Evolutionary conservation across 768 basidiomycete genomes (phyloP), one percentile per base, ranked within the genome.

Genomic region (Albatrellus ellisii): DNA sequence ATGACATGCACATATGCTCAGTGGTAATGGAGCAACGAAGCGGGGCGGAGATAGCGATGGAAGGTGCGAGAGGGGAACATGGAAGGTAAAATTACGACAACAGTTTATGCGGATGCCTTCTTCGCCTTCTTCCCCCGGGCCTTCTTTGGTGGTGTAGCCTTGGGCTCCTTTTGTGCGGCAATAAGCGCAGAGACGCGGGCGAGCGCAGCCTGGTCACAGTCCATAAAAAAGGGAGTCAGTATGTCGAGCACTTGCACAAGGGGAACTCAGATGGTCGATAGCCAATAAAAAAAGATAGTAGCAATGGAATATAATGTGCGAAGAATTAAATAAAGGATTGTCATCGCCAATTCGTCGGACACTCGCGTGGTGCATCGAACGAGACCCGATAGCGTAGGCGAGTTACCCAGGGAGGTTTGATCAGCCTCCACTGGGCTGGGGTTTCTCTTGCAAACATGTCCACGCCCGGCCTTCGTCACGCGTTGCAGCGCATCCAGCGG

Each of bases 381-480:
- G 75, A 68, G 59, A 64, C 59, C 78, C 78, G 79, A 82, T 81
- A 82, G 79, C 77, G 78, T 72, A 73, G 76, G 70, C 65, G 70
- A 67, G 65, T 46, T 71, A 59, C 64, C 66, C 66, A 58, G 54
- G 53, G 43, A 62, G 59, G 66, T 68, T 75, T 77, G 79, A 78
- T 75, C 73, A 68, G 56, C 69, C 67, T 57, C 58, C 54, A 46
- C 54, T 59, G 59, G 60, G 54, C 58, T 59, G 59, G 47, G 60
- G 68, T 68, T 52, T 62, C 57, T 89, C 62, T 89, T 77, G 85
- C 85, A 89, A 73, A 82, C 83, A 64, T 84, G 79, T 89, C 85
- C 83, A 89, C 85, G 74, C 85, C 82, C 83, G 72, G 65, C 83
- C 70, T 80, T 87, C 82, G 79, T 79, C 41, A 59, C 62, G 64